These are phyloP conservation scores for Ricinus communis DNA, from an alignment of 345 rosid species.

Conservation along the genomic window DNA sequence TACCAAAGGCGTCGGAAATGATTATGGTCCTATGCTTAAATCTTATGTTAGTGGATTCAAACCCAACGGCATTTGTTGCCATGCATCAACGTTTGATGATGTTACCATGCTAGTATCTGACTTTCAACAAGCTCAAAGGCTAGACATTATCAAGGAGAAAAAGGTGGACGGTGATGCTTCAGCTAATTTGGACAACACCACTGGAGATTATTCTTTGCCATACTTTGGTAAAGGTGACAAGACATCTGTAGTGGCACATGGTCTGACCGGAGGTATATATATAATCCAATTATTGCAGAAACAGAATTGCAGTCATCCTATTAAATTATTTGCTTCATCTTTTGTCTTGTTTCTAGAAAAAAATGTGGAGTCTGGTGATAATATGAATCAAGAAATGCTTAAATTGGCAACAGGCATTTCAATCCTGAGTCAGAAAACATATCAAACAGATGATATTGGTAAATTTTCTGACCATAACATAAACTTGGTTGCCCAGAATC, in stretches of 20 bases:
- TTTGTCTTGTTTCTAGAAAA: slow-evolving; percentile 33
- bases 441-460: slow-evolving; percentile 38
- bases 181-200: slow-evolving; percentile 23
- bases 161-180: slow-evolving; percentile 27
- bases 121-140: slow-evolving; percentile 31
- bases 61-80: slow-evolving; percentile 15
- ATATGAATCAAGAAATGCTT: slow-evolving; percentile 32
- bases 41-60: slow-evolving; percentile 1
- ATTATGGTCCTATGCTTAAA: slow-evolving; percentile 2
- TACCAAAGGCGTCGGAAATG: slow-evolving; percentile 22
- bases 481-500: slow-evolving; percentile 4
- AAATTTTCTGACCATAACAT: slow-evolving; percentile 16
- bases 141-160: slow-evolving; percentile 21
- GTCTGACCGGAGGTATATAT: slow-evolving; percentile 34
- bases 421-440: slow-evolving; percentile 26
- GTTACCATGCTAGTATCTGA: slow-evolving; percentile 22
- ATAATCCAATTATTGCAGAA: slow-evolving; percentile 18
- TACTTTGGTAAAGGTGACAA: slow-evolving; percentile 32
- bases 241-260: slow-evolving; percentile 20
- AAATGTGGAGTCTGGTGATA: slow-evolving; percentile 32
- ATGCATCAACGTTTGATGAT: slow-evolving; percentile 23
- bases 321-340: slow-evolving; percentile 7
- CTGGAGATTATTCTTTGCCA: slow-evolving; percentile 23
- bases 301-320: slow-evolving; percentile 1
- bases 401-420: slow-evolving; percentile 29